These are phyloP conservation scores for Phaeosphaeriaceae sp. DNA, from an alignment of 2,329 filamentous ascomycete genomes.

Conservation along the genomic window DNA sequence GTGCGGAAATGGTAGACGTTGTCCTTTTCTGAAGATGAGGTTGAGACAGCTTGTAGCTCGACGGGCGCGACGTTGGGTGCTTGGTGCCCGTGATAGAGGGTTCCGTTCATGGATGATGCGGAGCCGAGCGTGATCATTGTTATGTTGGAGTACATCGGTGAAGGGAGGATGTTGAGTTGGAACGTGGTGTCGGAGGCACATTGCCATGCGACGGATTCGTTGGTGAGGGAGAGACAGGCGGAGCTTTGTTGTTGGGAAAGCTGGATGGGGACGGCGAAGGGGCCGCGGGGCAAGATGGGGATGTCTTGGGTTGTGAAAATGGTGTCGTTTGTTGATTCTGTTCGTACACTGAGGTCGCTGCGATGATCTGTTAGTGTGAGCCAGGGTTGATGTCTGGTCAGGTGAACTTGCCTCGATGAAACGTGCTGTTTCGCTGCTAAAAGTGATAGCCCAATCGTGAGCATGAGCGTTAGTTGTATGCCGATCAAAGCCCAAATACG, in stretches of 20 bases:
- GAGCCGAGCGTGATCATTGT: slow-evolving; percentile 24
- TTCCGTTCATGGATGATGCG: slow-evolving; percentile 9
- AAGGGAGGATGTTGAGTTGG: slow-evolving; percentile 29
- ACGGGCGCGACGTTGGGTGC: slow-evolving; percentile 20
- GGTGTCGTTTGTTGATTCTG: slow-evolving; percentile 5
- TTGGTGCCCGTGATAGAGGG: slow-evolving; percentile 27
- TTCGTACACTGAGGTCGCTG: slow-evolving; percentile 7
- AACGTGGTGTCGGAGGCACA: slow-evolving; percentile 27
- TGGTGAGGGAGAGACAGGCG: slow-evolving; percentile 31
- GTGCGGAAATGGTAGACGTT: slow-evolving; percentile 31
- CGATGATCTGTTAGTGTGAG: background rate
- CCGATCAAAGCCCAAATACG: slow-evolving; percentile 30
- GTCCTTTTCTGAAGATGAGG: slow-evolving; percentile 1
- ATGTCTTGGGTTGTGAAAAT: slow-evolving; percentile 1
- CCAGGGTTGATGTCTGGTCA: background rate
- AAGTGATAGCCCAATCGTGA: slow-evolving; percentile 24
- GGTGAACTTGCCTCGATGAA: slow-evolving; percentile 11
- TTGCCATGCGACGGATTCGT: slow-evolving; percentile 35
- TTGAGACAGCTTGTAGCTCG: slow-evolving; percentile 8
- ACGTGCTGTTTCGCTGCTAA: slow-evolving; percentile 16
- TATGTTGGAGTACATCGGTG: slow-evolving; percentile 8
- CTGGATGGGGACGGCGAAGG: slow-evolving; percentile 27
- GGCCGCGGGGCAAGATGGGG: slow-evolving; percentile 24
- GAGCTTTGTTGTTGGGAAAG: slow-evolving; percentile 33
- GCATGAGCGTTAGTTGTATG: slow-evolving; percentile 26